A percentile compares a stretch with the other conserved stretches of the same genome.
These are phyloP conservation scores for Monilinia fructicola DNA, from an alignment of 2,329 filamentous ascomycete species.

Conservation along the genomic window DNA sequence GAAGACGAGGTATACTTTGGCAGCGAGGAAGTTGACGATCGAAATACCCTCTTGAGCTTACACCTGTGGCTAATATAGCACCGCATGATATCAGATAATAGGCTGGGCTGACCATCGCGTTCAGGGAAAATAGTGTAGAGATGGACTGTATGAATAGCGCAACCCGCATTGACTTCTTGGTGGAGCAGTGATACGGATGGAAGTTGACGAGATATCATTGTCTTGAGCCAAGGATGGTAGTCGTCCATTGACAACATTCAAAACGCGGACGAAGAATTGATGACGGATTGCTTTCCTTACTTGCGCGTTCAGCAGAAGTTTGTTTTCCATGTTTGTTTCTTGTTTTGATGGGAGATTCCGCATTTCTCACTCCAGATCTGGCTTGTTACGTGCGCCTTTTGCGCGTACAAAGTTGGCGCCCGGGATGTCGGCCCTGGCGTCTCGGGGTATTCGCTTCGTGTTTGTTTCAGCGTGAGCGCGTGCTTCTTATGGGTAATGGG, in stretches of 20 bases:
- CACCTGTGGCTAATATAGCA: too few relatives aligned
- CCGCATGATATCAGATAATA: too few relatives aligned
- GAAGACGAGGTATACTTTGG: background rate
- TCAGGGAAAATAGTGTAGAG: too few relatives aligned
- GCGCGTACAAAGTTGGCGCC: background rate
- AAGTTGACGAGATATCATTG: too few relatives aligned
- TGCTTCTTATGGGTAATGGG: too few relatives aligned
- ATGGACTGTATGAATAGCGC: too few relatives aligned
- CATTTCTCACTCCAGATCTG: background rate
- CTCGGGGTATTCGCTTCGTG: background rate
- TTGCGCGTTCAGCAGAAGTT: background rate
- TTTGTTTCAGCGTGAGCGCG: background rate
- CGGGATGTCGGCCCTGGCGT: too few relatives aligned
- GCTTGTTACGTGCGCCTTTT: background rate
- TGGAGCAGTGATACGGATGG: too few relatives aligned
- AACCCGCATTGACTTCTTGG: too few relatives aligned
- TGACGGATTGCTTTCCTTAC: background rate
- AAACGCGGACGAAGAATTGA: background rate
- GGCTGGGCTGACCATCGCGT: too few relatives aligned
- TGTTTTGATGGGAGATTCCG: background rate
- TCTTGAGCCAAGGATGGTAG: too few relatives aligned
- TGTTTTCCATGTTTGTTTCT: background rate
- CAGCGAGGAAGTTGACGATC: background rate
- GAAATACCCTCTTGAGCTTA: background rate
- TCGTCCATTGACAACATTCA: too few relatives aligned